Evolutionary conservation across 768 basidiomycete species (phyloP).

Genomic region (Sarcodon aspratus): DNA sequence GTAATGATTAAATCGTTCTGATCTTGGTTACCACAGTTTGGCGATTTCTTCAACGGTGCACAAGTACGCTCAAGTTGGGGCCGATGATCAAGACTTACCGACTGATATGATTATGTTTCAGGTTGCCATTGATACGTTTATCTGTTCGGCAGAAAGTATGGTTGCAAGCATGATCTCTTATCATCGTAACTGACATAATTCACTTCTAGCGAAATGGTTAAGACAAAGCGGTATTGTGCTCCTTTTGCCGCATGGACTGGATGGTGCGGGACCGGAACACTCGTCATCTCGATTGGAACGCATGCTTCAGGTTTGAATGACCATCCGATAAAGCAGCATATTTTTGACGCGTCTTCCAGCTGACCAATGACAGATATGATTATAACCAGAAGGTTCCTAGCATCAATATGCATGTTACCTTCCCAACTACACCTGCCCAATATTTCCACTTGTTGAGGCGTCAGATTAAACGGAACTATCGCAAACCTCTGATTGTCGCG

Average conservation of each 20-base stretch:
- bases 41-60: slow-evolving; percentile 90
- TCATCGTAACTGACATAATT: background rate
- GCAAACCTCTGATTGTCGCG: slow-evolving; percentile 79
- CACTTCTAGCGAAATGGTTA: slow-evolving; percentile 72
- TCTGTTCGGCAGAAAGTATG: slow-evolving; percentile 77
- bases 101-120: slow-evolving; percentile 13
- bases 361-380: slow-evolving; percentile 62
- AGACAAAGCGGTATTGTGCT: slow-evolving; percentile 84
- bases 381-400: slow-evolving; percentile 27
- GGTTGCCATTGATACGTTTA: slow-evolving; percentile 83
- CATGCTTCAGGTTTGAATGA: slow-evolving; percentile 63
- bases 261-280: slow-evolving; percentile 91
- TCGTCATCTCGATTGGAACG: slow-evolving; percentile 83
- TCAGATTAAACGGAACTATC: slow-evolving; percentile 75
- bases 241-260: slow-evolving; percentile 80
- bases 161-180: slow-evolving; percentile 3
- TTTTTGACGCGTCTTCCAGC: slow-evolving; percentile 25
- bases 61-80: slow-evolving; percentile 44
- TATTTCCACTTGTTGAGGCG: slow-evolving; percentile 90
- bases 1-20: background rate
- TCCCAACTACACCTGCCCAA: slow-evolving; percentile 83
- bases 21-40: slow-evolving; percentile 38
- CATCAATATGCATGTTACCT: slow-evolving; percentile 78
- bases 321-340: background rate
- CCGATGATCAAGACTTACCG: background rate